These are phyloP conservation scores for Reticulomyxa filosa DNA, from an alignment of 78 protist genomes.

Conservation along the genomic window DNA sequence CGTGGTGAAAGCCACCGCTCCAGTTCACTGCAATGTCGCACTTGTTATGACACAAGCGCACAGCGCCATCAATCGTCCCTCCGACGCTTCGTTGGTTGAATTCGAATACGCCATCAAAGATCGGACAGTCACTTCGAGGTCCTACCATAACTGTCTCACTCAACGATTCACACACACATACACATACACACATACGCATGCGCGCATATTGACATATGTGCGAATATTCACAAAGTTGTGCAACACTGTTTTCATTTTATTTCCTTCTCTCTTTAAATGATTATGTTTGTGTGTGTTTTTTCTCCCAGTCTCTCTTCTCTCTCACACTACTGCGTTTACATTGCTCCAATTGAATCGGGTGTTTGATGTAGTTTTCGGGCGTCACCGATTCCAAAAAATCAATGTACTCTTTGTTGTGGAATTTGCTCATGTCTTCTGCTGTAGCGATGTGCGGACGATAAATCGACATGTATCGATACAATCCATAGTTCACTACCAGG, in stretches of 20 bases:
- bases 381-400: conserved; percentile 53
- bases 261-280: no score
- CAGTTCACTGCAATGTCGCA: conserved; percentile 90
- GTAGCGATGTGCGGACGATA: conserved; percentile 59
- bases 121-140: conserved; percentile 81
- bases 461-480: conserved; percentile 52
- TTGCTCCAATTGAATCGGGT: conserved; percentile 10
- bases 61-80: conserved; percentile 50
- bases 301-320: no score
- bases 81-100: conserved; percentile 85
- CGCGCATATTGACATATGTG: not conserved
- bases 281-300: no score
- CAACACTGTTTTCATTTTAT: not conserved
- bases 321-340: conserved; percentile 24
- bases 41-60: conserved; percentile 42
- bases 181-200: not conserved
- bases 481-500: conserved; percentile 70
- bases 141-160: conserved; percentile 1
- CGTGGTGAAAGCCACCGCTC: conserved; percentile 98
- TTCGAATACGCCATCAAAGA: conserved; percentile 84
- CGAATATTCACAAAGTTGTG: not conserved
- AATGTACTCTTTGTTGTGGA: conserved; percentile 87
- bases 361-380: conserved; percentile 49
- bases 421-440: conserved; percentile 48
- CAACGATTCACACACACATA: not conserved